Conservation (phyloP, 495 filamentous ascomycete genomes). For the Podospora appendiculata region DNA sequence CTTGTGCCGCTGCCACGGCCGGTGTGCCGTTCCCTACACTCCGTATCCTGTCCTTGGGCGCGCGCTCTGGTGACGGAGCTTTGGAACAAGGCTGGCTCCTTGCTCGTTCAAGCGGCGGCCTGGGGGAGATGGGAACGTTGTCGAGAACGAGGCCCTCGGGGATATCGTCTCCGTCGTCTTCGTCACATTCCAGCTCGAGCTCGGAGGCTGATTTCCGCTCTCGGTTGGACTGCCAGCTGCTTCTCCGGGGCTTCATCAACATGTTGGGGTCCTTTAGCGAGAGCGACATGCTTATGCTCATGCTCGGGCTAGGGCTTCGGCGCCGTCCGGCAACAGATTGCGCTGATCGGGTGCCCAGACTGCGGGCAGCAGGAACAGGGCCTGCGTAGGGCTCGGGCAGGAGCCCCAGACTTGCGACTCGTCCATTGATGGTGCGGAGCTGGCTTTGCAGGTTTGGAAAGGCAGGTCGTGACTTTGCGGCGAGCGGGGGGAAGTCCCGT, state of each 20-base stretch:
- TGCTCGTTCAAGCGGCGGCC: constrained; percentile 58
- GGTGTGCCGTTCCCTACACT: constrained; percentile 49
- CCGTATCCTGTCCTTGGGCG: constrained; percentile 39
- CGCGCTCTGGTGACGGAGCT: constrained; percentile 50
- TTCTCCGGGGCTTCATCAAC: constrained; percentile 41
- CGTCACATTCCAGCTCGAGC: constrained; percentile 80
- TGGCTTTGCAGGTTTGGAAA: constrained; percentile 23
- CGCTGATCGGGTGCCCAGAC: constrained; percentile 26
- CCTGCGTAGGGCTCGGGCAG: constrained; percentile 22
- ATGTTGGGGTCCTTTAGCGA: constrained; percentile 35
- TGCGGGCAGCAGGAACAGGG: constrained; percentile 22
- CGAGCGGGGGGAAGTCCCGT: constrained; percentile 9
- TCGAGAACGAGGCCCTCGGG: constrained; percentile 86
- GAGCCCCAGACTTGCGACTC: constrained; percentile 22
- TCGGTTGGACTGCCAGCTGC: constrained; percentile 62
- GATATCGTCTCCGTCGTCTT: constrained; percentile 78
- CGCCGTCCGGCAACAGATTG: constrained; percentile 20
- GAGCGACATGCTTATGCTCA: constrained; percentile 19
- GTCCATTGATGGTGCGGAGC: constrained; percentile 21
- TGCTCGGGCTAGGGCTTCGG: constrained; percentile 33
- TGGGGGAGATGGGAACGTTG: constrained; percentile 92
- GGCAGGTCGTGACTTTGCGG: constrained; percentile 12
- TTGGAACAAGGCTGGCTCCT: constrained; percentile 42
- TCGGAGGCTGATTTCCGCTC: constrained; percentile 71
- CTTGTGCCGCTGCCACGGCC: constrained; percentile 37